Conservation (phyloP, 2,329 filamentous ascomycete genomes). For the Trichoderma pleuroti region DNA sequence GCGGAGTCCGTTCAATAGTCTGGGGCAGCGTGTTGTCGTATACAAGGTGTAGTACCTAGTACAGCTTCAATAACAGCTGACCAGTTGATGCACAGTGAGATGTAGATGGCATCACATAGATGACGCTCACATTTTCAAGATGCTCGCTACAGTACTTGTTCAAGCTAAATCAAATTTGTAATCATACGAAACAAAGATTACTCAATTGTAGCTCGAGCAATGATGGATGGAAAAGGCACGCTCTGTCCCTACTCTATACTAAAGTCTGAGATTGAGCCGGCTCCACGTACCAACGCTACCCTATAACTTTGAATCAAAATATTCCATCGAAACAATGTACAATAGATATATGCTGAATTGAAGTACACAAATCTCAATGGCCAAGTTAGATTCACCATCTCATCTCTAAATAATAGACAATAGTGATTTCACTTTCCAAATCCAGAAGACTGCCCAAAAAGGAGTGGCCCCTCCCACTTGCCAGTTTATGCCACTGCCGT, state of each 20-base stretch:
- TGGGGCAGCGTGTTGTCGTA: background rate
- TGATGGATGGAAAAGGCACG: background rate
- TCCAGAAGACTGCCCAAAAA: background rate
- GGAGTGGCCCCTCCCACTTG: background rate
- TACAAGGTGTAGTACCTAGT: too few relatives aligned
- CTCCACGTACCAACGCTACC: background rate
- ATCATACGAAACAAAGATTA: background rate
- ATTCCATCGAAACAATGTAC: background rate
- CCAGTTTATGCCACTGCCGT: background rate
- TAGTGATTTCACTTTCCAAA: background rate
- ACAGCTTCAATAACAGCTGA: background rate
- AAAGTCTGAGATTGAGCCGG: background rate
- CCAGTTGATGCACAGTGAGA: background rate
- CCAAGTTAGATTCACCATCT: background rate
- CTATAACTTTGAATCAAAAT: background rate
- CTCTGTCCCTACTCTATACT: background rate
- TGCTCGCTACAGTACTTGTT: background rate
- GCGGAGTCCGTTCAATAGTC: background rate
- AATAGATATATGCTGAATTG: background rate
- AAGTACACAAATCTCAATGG: background rate
- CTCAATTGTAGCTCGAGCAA: background rate
- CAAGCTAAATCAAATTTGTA: background rate
- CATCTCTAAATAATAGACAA: background rate
- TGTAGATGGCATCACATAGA: background rate
- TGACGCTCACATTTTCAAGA: background rate